Base-by-base conservation (phyloP, 2,329 filamentous ascomycete species). In the Phaeosphaeriaceae sp. region DNA sequence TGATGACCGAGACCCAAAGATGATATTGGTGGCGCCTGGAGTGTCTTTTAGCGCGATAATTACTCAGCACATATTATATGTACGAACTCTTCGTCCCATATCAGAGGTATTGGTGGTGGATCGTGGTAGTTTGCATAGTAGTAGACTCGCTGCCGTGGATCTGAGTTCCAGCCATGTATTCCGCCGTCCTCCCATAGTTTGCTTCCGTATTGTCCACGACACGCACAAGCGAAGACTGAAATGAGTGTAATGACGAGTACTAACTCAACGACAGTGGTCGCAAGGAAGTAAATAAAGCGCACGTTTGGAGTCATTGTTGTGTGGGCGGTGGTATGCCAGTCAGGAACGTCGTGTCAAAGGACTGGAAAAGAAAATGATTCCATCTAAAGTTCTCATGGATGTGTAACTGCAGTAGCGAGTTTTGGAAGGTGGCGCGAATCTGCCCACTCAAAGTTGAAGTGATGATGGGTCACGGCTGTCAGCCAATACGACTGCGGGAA, bases 51-150 rank as follows among this genome's bases (percentile, higher is more conserved):
- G 24, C 21, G 21, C 11, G 25, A 24, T 7, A 24, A 24, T 3
- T 47, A 2, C 10, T 20, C 7, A 6, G 21, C 6, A 22, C 10
- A 17, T 6, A 1, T 4, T 47, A 11, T 47, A 3, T 47, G 15
- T 11, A 27, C 44, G 22, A 33, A 65, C 66, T 53, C 61, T 52
- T 68, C 56, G 45, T 65, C 63, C 66, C 67, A 70, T 2, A 64
- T 50, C 22, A 61, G n/a, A 1, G 67, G 63, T 48, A 69, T 58
- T 2, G 53, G 51, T 1, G 57, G 61, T 9, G 54, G 42, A 22
- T 63, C 54, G 7, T 53, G 55, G 48, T 68, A 59, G 15, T 68
- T 70, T 31, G 67, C 67, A 36, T 59, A 60, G 24, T 60, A 41
- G 48, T 68, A 69, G 2, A 60, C 57, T 10, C 62, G 62, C 24